phyloP scores from a whole-genome alignment of 768 basidiomycete species.

The Calocybe indica region DNA sequence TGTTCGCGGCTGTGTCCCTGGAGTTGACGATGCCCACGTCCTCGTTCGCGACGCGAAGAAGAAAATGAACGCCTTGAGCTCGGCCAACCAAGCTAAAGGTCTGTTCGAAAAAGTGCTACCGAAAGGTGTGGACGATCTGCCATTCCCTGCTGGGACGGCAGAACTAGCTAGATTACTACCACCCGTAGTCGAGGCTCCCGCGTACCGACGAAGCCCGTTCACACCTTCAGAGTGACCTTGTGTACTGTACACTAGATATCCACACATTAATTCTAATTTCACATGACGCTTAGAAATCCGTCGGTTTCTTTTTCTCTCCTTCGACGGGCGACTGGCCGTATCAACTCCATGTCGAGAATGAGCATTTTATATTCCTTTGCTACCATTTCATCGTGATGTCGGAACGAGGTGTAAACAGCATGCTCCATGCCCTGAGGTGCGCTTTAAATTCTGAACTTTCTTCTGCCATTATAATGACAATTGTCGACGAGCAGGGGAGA shows the following conservation, averaged over 20 bases:
- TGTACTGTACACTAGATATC: too few relatives aligned
- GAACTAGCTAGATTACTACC: constrained; percentile 67
- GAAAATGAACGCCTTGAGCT: constrained; percentile 59
- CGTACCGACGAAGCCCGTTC: constrained; percentile 74
- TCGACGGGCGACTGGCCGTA: constrained; percentile 13
- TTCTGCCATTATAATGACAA: background rate
- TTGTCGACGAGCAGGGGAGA: constrained; percentile 45
- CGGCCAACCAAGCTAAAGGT: constrained; percentile 63
- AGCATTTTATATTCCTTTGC: background rate
- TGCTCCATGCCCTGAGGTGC: constrained; percentile 49
- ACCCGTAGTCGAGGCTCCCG: constrained; percentile 62
- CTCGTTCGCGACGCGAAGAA: constrained; percentile 87
- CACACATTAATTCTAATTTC: too few relatives aligned
- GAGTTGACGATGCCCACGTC: constrained; percentile 83
- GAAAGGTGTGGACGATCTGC: constrained; percentile 77
- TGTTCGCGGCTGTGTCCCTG: constrained; percentile 88
- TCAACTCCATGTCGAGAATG: constrained; percentile 20
- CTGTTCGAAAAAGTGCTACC: constrained; percentile 74
- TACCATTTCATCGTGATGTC: constrained; percentile 5
- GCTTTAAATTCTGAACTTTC: background rate
- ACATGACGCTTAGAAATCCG: too few relatives aligned
- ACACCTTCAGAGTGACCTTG: constrained; percentile 54
- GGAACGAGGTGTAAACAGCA: constrained; percentile 33
- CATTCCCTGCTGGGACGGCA: constrained; percentile 87
- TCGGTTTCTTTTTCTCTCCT: too few relatives aligned